A percentile compares a stretch with the other conserved stretches of the same genome.
Conservation (phyloP, 805 yeast genomes). For the Candida yuanshanica region DNA sequence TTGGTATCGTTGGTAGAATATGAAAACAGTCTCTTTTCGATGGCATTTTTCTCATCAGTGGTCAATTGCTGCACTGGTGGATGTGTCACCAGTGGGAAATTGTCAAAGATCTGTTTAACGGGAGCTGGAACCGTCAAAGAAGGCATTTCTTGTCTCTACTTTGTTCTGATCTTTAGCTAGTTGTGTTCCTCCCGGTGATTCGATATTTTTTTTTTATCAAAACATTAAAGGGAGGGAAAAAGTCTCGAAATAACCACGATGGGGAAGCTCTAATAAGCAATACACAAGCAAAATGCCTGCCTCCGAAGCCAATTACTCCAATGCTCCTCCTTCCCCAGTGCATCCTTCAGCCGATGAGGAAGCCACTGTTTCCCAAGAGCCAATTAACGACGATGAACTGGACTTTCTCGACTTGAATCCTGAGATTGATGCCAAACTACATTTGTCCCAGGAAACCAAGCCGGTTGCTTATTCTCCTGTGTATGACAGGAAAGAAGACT, state of each 20-base stretch:
- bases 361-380: constrained; percentile 5
- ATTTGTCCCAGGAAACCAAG: no score
- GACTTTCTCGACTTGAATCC: constrained; percentile 24
- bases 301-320: constrained; percentile 8
- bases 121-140: constrained; percentile 32
- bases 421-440: constrained; percentile 7
- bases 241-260: no score
- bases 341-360: constrained; percentile 22
- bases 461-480: neutral
- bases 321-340: constrained; percentile 21
- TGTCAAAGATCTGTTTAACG: constrained; percentile 39
- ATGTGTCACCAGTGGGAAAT: constrained; percentile 44
- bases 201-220: no score
- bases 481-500: constrained; percentile 11
- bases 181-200: no score
- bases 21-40: constrained; percentile 21
- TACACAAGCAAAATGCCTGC: neutral
- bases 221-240: no score
- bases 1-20: constrained; percentile 13
- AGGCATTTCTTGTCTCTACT: neutral
- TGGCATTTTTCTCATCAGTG: constrained; percentile 21
- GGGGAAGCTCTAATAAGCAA: neutral
- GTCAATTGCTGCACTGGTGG: constrained; percentile 31
- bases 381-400: constrained; percentile 12
- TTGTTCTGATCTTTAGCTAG: no score